Evolutionary conservation across 73 alveolate genomes (phyloP), one percentile per base, ranked within the genome.

Genomic region (Urostyla sp.): DNA sequence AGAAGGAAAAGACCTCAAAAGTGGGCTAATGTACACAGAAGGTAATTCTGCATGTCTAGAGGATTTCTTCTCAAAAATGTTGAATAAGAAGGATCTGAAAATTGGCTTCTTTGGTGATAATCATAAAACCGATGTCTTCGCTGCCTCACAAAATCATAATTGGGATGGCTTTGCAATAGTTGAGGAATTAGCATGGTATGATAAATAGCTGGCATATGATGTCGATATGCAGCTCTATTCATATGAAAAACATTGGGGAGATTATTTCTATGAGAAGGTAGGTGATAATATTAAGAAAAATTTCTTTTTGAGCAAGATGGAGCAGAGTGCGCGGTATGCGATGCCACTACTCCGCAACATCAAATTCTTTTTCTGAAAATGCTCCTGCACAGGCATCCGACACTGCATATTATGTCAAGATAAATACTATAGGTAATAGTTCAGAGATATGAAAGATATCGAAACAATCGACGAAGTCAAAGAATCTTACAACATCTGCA

Each of bases 121-220:
- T 15, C 50, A 69, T 34, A 69, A 28, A 11, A 48, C 72, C 28
- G 84, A 69, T 48, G 84, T 48, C 8, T 48, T 23, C 23, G 26
- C 67, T 2, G 24, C 67, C 34, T 40, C 55, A 3, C 18, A 20
- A 2, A 15, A 45, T 15, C 52, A 45, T 7, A 31, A 31, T 28
- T 69, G 84, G 84, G 84, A 69, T 48, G 84, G 67, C 24, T 40
- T 69, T 45, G 84, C 84, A 31, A 72, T 69, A 3, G 84, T 69
- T 0, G 84, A 69, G 26, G 84, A 69, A 34, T 23, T 69, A 63
- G 44, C 10, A 13, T 16, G 3, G 34, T 40, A 44, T 16, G 80
- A 66, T 40, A 63, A 66, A 2, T 26, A 54, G 28, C 27, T 26
- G n/a, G 34, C 66, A 40, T 59, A 21, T 40, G 66, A 46, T 6